These are phyloP conservation scores for Lenwebbia sp. DNA, from an alignment of 345 rosid genomes.

Conservation along the genomic window DNA sequence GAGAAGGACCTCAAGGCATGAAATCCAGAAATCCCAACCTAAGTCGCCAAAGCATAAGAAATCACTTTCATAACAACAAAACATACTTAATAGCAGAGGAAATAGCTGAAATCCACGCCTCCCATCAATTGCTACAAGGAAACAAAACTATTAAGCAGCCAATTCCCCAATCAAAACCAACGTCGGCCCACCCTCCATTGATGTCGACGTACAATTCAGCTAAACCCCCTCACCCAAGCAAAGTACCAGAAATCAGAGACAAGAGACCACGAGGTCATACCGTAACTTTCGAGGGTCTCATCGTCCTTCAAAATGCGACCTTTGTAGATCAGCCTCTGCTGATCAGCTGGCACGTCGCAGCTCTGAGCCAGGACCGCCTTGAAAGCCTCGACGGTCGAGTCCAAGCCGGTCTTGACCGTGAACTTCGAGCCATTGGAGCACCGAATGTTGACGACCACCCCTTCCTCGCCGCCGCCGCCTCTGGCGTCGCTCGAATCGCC, in stretches of 20 bases:
- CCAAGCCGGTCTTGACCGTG: conserved; percentile 31
- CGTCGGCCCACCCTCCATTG: background rate
- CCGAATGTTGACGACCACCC: conserved; percentile 40
- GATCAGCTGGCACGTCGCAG: conserved; percentile 66
- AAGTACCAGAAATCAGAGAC: background rate
- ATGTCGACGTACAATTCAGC: background rate
- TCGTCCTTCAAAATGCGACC: conserved; percentile 85
- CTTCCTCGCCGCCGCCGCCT: conserved; percentile 15
- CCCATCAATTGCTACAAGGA: background rate
- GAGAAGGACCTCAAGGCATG: background rate
- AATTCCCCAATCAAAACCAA: background rate
- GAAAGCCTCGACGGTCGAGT: conserved; percentile 49
- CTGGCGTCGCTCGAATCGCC: conserved; percentile 56
- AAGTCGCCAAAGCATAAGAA: background rate
- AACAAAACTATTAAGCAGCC: background rate
- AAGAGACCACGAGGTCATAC: conserved; percentile 8
- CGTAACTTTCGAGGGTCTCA: conserved; percentile 64
- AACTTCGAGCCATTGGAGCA: conserved; percentile 63
- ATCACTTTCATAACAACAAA: background rate
- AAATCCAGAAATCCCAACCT: background rate
- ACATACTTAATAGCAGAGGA: background rate
- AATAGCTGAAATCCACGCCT: background rate
- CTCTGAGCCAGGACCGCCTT: conserved; percentile 48
- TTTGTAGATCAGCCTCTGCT: conserved; percentile 75
- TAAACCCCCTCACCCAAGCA: background rate